Base-by-base conservation (phyloP, 225 moss, liverwort and hornwort genomes). In the Polytrichum formosum region DNA sequence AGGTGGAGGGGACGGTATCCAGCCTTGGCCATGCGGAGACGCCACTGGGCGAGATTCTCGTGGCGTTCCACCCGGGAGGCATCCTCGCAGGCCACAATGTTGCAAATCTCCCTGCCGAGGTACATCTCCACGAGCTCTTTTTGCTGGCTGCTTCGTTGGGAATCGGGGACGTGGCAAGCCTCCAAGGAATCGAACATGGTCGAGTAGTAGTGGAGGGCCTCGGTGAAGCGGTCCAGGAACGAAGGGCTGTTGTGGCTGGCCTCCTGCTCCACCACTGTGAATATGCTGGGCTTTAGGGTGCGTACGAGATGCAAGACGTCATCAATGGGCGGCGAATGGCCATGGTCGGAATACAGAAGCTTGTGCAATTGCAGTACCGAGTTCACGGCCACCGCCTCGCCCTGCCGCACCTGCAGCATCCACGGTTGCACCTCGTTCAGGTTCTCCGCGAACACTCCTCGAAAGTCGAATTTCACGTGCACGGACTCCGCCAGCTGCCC, bases 141-240 rank as follows among this genome's bases (percentile, higher is more conserved):
- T 30, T 88, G 80, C 60, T 67, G 77, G 78, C 88, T 84, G n/a
- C 21, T 58, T 23, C 23, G 21, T 16, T 46, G 46, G 4, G 78
- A 75, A 1, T 84, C 70, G 9, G 81, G 85, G 31, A 76, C 67
- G 74, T 76, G 78, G 76, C 81, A 87, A 9, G 91, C 87, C 70
- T 90, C 92, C 25, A 92, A 79, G 3, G 92, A 92, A 63, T 92
- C 92, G 69, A 92, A 92, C 83, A 92, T 90, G 28, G 92, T 88
- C 61, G 87, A 90, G 65, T 92, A 92, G 30, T 90, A 90, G 60
- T 90, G 88, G 18, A 92, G 65, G 1, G 92, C 92, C 75, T 92
- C 92, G 10, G 82, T 90, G 70, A 92, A 92, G 63, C 92, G 70
- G 56, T 74, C 69, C 19, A 92, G 73, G 69, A 92, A 92, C 19